A percentile compares a stretch with the other conserved stretches of the same genome.
These are phyloP conservation scores for Cudoniella acicularis DNA, from an alignment of 495 filamentous ascomycete species.

Conservation along the genomic window DNA sequence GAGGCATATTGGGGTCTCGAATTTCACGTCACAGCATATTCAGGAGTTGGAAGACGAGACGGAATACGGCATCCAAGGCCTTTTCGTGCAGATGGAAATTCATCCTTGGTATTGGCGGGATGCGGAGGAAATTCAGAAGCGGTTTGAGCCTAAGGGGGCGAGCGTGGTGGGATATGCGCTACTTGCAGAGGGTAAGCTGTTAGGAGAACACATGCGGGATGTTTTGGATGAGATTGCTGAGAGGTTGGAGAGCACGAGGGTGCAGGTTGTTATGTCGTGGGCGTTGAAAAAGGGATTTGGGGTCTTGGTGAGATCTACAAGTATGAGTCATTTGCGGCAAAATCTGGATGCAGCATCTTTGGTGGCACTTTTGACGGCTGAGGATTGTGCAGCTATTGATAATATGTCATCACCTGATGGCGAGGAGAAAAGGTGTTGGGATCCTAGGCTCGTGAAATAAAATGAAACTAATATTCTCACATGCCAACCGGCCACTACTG, in stretches of 20 bases:
- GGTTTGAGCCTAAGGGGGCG: background rate
- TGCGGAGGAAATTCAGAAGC: background rate
- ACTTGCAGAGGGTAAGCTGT: background rate
- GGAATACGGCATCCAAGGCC: background rate
- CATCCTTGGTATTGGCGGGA: conserved; percentile 9
- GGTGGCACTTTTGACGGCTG: background rate
- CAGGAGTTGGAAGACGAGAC: conserved; percentile 47
- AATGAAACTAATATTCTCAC: background rate
- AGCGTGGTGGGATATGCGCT: background rate
- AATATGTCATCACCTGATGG: background rate
- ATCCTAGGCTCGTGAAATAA: background rate
- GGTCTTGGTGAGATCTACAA: background rate
- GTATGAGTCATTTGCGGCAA: background rate
- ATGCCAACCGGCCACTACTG: too few species aligned
- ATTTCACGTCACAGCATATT: conserved; percentile 69
- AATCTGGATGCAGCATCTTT: background rate
- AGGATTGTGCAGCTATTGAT: background rate
- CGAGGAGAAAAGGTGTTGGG: conserved; percentile 3
- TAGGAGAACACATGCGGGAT: background rate
- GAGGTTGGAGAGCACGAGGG: background rate
- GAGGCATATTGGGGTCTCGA: conserved; percentile 73
- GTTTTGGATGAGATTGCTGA: conserved; percentile 1
- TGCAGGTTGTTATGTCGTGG: conserved; percentile 1
- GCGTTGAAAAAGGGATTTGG: background rate
- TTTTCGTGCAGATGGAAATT: background rate